These are phyloP conservation scores for Termitomyces sp. DNA, from an alignment of 768 basidiomycete species.

Conservation along the genomic window DNA sequence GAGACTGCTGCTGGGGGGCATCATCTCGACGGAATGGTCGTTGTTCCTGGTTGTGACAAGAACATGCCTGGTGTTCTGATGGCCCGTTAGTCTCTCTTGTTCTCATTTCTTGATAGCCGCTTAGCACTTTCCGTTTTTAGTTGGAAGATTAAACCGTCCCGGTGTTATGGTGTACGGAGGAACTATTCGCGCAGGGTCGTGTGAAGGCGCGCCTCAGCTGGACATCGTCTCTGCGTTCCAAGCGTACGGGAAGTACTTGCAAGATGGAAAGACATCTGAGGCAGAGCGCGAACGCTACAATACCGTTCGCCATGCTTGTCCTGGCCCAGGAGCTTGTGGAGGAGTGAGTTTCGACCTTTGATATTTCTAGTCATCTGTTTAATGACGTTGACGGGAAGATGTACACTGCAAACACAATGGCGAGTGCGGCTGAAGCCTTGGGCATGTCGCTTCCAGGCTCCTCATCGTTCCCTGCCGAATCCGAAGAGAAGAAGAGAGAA, in stretches of 20 bases:
- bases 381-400: slow-evolving; percentile 45
- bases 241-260: slow-evolving; percentile 91
- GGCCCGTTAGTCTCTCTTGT: slow-evolving; percentile 58
- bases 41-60: slow-evolving; percentile 97
- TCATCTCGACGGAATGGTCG: slow-evolving; percentile 97
- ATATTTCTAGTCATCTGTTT: neutral
- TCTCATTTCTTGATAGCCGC: slow-evolving; percentile 14
- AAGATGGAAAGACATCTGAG: slow-evolving; percentile 76
- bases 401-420: slow-evolving; percentile 99
- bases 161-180: slow-evolving; percentile 98
- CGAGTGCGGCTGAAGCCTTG: slow-evolving; percentile 88
- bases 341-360: slow-evolving; percentile 55
- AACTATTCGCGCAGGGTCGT: slow-evolving; percentile 88
- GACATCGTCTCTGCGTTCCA: slow-evolving; percentile 99
- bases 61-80: slow-evolving; percentile 99
- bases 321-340: slow-evolving; percentile 97
- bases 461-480: slow-evolving; percentile 95
- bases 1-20: slow-evolving; percentile 96
- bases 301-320: slow-evolving; percentile 89
- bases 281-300: slow-evolving; percentile 84
- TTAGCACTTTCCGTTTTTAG: slow-evolving; percentile 32
- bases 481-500: slow-evolving; percentile 81
- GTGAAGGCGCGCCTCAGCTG: slow-evolving; percentile 80
- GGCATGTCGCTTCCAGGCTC: slow-evolving; percentile 97
- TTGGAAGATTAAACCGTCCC: slow-evolving; percentile 93